Evolutionary conservation across 2,329 filamentous ascomycete genomes (phyloP), one percentile per base, ranked within the genome.

Genomic region (Chaetomiaceae sp.): DNA sequence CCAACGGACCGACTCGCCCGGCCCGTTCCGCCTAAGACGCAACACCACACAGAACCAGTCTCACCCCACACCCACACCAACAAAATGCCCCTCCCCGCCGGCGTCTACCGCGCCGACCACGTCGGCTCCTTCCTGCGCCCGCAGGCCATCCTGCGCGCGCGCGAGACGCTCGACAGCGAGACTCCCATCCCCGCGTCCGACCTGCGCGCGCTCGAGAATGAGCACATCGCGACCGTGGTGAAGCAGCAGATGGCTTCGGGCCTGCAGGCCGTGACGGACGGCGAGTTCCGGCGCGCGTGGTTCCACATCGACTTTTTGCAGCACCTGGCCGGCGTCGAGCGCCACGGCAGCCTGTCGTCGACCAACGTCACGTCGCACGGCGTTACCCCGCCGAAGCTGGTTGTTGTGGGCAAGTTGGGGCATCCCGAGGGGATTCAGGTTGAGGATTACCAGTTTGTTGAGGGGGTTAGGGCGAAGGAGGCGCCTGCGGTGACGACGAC

Each of bases 231-330:
- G 27, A 59, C 68, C 5, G 74, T 77, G 1, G 75, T 77, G 43
- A 62, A 69, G 50, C 70, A 73, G 58, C 72, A 80, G 60, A 67
- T 78, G 38, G 66, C 67, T 17, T 71, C 69, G 49, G 76, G 77
- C 30, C 63, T 79, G 20, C 71, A 67, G 48, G 71, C 72, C 48
- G 70, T 80, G 40, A 80, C 77, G 8, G 77, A 79, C 53, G 77
- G 77, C 65, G 77, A 80, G 64, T 79, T 78, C 65, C 73, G 77
- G 46, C 74, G 77, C 49, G 72, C 72, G 40, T 81, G 73, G 68
- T 81, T 81, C 67, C 77, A 81, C 63, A 72, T 80, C 53, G 78
- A 81, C 65, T 81, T 79, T 66, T 69, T 81, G 38, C 70, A 76
- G 63, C 73, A 79, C 60, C 66, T 81, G 4, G 68, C 68, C 35